phyloP scores from a whole-genome alignment of 352 stramenopile genomes.

The Pilasporangium apinafurcum region DNA sequence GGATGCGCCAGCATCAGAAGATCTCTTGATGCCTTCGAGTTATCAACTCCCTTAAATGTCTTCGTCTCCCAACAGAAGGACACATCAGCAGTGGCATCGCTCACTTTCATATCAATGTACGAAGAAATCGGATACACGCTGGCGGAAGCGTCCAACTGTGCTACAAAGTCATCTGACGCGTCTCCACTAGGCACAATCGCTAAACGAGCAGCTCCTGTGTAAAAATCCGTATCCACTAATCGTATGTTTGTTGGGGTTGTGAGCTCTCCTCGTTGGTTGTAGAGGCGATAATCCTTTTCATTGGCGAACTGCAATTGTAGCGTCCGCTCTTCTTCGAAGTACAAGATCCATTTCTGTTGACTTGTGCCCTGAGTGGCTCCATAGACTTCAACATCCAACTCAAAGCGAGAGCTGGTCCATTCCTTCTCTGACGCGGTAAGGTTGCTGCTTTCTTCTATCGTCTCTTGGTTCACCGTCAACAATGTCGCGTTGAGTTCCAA shows the following conservation, averaged over 20 bases:
- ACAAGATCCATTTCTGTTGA: conserved; percentile 64
- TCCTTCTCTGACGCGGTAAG: conserved; percentile 21
- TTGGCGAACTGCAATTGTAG: conserved; percentile 57
- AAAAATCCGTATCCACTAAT: conserved; percentile 58
- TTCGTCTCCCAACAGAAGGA: conserved; percentile 62
- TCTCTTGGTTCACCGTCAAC: conserved; percentile 41
- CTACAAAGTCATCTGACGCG: conserved; percentile 4
- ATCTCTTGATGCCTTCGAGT: too few relatives aligned
- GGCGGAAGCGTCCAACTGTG: conserved; percentile 42
- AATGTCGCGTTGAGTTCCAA: conserved; percentile 67
- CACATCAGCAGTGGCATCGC: conserved; percentile 19
- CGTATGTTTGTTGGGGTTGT: conserved; percentile 68
- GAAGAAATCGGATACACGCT: conserved; percentile 45
- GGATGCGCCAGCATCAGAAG: conserved; percentile 73
- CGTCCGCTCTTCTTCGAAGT: conserved; percentile 61
- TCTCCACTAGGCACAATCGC: conserved; percentile 44
- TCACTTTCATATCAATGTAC: conserved; percentile 28
- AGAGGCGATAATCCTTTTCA: conserved; percentile 58
- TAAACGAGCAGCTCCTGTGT: conserved; percentile 47
- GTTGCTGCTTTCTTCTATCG: conserved; percentile 19
- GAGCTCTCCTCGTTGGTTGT: conserved; percentile 60
- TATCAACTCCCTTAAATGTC: conserved; percentile 14
- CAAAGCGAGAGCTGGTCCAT: conserved; percentile 56
- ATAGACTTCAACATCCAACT: conserved; percentile 65
- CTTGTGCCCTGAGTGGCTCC: conserved; percentile 16